Base-by-base conservation (phyloP, 2,329 filamentous ascomycete genomes). In the Exophiala alcalophila region DNA sequence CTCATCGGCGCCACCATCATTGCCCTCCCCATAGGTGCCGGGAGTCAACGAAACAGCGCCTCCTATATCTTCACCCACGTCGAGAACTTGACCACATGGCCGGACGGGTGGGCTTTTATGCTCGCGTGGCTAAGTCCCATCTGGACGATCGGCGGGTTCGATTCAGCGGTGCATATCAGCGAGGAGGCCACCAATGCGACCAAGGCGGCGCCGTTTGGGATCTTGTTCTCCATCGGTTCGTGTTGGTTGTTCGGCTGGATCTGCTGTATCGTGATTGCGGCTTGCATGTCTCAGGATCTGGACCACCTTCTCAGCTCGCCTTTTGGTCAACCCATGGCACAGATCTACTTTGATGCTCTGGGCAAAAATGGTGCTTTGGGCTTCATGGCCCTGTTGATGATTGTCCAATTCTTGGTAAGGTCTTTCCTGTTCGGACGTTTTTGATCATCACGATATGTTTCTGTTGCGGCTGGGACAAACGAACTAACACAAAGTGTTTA, bases 371-470 rank as follows among this genome's bases (percentile, higher is more conserved):
- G 76, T 4, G 74, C 78, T 0, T 59, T 82, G 5, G 77, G 70
- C 0, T 67, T 81, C 40, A 81, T 81, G 72, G 66, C 68, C 1
- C 65, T 81, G 0, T 61, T 81, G 14, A 77, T 80, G 55, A 71
- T 79, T 34, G 76, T 79, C 2, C 78, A 81, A 56, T 82, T 78
- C 58, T 65, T 81, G 15, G 81, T 81, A 71, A 77, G 77, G 1
- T n/a, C 21, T 26, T 26, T 33, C 9, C 19, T 20, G 5, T 14
- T 21, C 10, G 4, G 20, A n/a, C 10, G 16, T 7, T 16, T 8
- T 10, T 16, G 8, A 26, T 15, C 12, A 10, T 7, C 4, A 20
- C 30, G 5, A 20, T 5, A n/a, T 4, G 14, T 15, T 20, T 5
- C 9, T 32, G 29, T 32, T n/a, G 4, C 3, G 25, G 21, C 24